These are phyloP conservation scores for Marasmius tenuissimus DNA, from an alignment of 1,284 basidiomycete genomes.

Conservation along the genomic window DNA sequence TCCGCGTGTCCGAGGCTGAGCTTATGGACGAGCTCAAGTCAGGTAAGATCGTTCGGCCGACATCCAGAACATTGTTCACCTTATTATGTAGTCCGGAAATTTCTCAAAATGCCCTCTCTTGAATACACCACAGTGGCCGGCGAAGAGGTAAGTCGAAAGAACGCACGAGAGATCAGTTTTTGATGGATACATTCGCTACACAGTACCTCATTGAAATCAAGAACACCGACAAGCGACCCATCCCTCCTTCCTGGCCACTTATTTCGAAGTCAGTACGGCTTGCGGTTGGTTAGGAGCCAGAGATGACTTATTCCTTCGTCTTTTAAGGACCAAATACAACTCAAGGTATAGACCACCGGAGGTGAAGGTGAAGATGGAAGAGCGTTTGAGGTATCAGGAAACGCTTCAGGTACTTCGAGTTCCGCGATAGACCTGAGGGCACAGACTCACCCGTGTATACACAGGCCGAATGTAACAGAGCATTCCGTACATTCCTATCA, in stretches of 20 bases:
- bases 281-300: background rate
- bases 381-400: constrained; percentile 80
- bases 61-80: background rate
- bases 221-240: constrained; percentile 66
- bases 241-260: constrained; percentile 81
- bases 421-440: background rate
- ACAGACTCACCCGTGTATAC: background rate
- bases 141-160: constrained; percentile 59
- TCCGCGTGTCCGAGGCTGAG: constrained; percentile 69
- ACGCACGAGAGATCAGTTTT: background rate
- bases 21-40: constrained; percentile 75
- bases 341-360: constrained; percentile 85
- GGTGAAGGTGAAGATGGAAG: constrained; percentile 65
- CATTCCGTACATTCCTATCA: constrained; percentile 68
- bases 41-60: constrained; percentile 39
- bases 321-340: constrained; percentile 67
- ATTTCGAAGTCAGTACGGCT: constrained; percentile 60
- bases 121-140: constrained; percentile 69
- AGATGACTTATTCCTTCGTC: constrained; percentile 5
- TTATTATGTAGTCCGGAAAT: constrained; percentile 60
- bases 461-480: constrained; percentile 60
- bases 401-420: constrained; percentile 49
- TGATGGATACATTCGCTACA: background rate
- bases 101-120: constrained; percentile 75
- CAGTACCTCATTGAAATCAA: constrained; percentile 82